Percentiles rank a stretch among this genome's conserved stretches.
These are phyloP conservation scores for Ballota nigra DNA, from an alignment of 257 asterid species.

Conservation along the genomic window DNA sequence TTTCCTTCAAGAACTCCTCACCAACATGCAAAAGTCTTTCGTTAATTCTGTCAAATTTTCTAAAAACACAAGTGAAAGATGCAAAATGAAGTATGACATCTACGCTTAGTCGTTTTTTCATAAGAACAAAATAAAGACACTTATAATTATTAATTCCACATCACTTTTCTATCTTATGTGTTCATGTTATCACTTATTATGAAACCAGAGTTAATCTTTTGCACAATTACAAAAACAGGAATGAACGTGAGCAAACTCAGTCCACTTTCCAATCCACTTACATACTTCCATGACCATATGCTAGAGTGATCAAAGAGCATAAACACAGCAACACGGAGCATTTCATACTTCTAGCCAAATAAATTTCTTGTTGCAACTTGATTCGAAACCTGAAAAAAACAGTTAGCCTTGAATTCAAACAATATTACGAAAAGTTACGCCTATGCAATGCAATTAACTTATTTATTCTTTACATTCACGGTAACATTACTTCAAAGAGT, in stretches of 20 bases:
- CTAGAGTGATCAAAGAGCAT: conserved; percentile 23
- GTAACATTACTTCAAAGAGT: too few relatives aligned
- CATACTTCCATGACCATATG: conserved; percentile 28
- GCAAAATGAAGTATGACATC: neutral
- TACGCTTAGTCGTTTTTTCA: neutral
- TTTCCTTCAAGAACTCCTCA: conserved; percentile 62
- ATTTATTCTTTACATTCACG: too few relatives aligned
- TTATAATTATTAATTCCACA: neutral
- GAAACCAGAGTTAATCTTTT: neutral
- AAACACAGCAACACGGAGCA: conserved; percentile 19
- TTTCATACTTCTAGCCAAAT: conserved; percentile 26
- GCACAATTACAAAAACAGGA: neutral
- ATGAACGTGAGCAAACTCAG: neutral
- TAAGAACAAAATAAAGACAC: neutral
- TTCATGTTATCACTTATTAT: neutral
- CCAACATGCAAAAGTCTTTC: conserved; percentile 50
- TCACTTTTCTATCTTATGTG: neutral
- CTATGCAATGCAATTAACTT: neutral
- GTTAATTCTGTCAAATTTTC: conserved; percentile 33
- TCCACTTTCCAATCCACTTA: conserved; percentile 30
- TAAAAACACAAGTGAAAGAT: neutral
- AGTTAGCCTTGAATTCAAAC: conserved; percentile 9
- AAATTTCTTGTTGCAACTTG: conserved; percentile 13
- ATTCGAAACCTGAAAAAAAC: conserved; percentile 12
- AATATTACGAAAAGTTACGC: neutral